A percentile compares a stretch with the other conserved stretches of the same genome.
These are phyloP conservation scores for Aureoboletus auriporus DNA, from an alignment of 768 basidiomycete genomes.

Conservation along the genomic window DNA sequence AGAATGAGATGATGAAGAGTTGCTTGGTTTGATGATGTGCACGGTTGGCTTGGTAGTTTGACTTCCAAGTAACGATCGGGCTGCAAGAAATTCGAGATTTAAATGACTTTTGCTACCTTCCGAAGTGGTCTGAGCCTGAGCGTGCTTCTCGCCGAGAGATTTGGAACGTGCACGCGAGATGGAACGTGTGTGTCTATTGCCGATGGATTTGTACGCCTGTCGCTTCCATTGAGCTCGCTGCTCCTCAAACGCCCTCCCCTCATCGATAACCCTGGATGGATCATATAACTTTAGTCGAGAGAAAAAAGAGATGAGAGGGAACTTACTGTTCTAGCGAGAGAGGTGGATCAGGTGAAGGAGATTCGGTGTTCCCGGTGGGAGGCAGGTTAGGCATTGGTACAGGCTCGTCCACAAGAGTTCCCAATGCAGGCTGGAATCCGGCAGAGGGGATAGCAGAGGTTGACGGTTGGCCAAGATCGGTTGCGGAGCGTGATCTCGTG, in stretches of 20 bases:
- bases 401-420: slow-evolving; percentile 14
- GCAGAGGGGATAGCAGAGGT: slow-evolving; percentile 1
- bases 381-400: slow-evolving; percentile 1
- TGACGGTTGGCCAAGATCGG: slow-evolving; percentile 15
- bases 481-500: slow-evolving; percentile 20
- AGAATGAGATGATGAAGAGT: slow-evolving; percentile 16
- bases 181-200: slow-evolving; percentile 59
- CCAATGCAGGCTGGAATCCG: slow-evolving; percentile 18
- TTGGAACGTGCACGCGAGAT: slow-evolving; percentile 54
- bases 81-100: slow-evolving; percentile 57
- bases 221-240: slow-evolving; percentile 66
- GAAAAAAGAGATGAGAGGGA: not conserved
- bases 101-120: slow-evolving; percentile 20
- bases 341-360: slow-evolving; percentile 54
- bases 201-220: slow-evolving; percentile 59
- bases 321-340: slow-evolving; percentile 51
- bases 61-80: slow-evolving; percentile 61
- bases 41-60: slow-evolving; percentile 51
- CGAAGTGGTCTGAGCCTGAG: slow-evolving; percentile 13
- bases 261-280: slow-evolving; percentile 56
- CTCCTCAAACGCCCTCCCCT: slow-evolving; percentile 54
- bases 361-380: slow-evolving; percentile 38
- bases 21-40: slow-evolving; percentile 18
- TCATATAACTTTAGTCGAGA: not conserved
- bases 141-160: slow-evolving; percentile 22